Conservation (phyloP, 2,329 filamentous ascomycete species). For the Hypoxylon sp. region DNA sequence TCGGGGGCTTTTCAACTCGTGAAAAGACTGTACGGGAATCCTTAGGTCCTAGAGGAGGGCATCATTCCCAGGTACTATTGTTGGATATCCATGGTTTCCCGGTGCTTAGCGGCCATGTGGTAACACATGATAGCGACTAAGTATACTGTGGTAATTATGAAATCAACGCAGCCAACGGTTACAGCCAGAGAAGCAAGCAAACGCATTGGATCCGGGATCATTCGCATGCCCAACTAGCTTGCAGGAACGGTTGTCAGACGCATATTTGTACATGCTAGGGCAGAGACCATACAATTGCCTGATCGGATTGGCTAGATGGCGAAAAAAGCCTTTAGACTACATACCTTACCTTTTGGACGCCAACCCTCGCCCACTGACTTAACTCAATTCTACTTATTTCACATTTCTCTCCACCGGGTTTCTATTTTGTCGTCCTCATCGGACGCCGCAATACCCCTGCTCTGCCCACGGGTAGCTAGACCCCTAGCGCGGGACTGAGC, state of each 20-base stretch:
- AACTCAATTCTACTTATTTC: slow-evolving; percentile 31
- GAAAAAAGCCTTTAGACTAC: slow-evolving; percentile 26
- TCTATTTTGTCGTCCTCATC: slow-evolving; percentile 40
- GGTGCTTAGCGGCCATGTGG: slow-evolving; percentile 36
- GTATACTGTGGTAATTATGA: slow-evolving; percentile 34
- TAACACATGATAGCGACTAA: slow-evolving; percentile 38
- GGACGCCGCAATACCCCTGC: slow-evolving; percentile 42
- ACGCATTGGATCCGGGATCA: slow-evolving; percentile 35
- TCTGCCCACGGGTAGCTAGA: slow-evolving; percentile 32
- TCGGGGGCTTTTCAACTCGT: slow-evolving; percentile 31
- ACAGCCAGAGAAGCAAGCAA: slow-evolving; percentile 40
- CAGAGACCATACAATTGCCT: slow-evolving; percentile 32
- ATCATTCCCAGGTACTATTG: slow-evolving; percentile 19
- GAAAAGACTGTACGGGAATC: slow-evolving; percentile 26
- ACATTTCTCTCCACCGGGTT: slow-evolving; percentile 34
- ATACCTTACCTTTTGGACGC: slow-evolving; percentile 27
- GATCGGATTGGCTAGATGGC: slow-evolving; percentile 30
- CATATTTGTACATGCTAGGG: slow-evolving; percentile 42
- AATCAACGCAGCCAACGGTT: slow-evolving; percentile 44
- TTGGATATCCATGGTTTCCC: slow-evolving; percentile 30
- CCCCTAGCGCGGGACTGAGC: slow-evolving; percentile 36
- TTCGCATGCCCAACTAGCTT: slow-evolving; percentile 34
- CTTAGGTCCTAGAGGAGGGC: slow-evolving; percentile 11
- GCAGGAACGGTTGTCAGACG: slow-evolving; percentile 36
- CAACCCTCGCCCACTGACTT: slow-evolving; percentile 28